These are phyloP conservation scores for Penicillium turbatum DNA, from an alignment of 495 filamentous ascomycete species.

Conservation along the genomic window DNA sequence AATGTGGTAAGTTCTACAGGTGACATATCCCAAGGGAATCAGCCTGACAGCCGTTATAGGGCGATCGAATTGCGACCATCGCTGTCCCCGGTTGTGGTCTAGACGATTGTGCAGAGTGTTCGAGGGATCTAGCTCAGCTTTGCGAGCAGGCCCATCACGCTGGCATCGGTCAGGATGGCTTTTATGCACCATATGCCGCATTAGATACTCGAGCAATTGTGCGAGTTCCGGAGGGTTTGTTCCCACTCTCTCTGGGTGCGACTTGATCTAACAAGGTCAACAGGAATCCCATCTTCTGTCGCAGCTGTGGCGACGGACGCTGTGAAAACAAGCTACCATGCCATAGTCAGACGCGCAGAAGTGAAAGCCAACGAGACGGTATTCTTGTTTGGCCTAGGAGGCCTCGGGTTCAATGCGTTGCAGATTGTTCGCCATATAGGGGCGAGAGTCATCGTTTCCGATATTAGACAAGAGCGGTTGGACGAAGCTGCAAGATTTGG, in stretches of 20 bases:
- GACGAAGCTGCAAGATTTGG: conserved; percentile 10
- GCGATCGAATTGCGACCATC: conserved; percentile 14
- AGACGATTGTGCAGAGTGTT: conserved; percentile 18
- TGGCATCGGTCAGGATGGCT: conserved; percentile 25
- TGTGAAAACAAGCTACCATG: conserved; percentile 24
- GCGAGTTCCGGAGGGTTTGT: conserved; percentile 7
- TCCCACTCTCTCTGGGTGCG: neutral
- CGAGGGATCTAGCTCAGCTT: conserved; percentile 18
- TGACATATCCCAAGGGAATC: neutral
- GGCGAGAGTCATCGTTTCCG: conserved; percentile 18
- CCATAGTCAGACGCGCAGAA: conserved; percentile 19
- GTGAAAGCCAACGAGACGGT: conserved; percentile 17
- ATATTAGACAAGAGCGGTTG: conserved; percentile 18
- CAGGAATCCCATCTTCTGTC: conserved; percentile 14
- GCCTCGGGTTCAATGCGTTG: conserved; percentile 22
- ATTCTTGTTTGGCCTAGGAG: conserved; percentile 19
- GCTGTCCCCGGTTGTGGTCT: conserved; percentile 21
- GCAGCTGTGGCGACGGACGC: conserved; percentile 24
- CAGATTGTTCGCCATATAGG: conserved; percentile 20
- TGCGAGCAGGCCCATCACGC: conserved; percentile 15
- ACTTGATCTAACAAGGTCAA: neutral
- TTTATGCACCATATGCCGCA: conserved; percentile 19
- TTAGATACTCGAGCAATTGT: conserved; percentile 18
- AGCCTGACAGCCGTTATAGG: conserved; percentile 1
- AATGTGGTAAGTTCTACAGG: conserved; percentile 1